A percentile compares a stretch with the other conserved stretches of the same genome.
Conservation (phyloP, 2,329 filamentous ascomycete genomes). For the Fusarium pilosicola region DNA sequence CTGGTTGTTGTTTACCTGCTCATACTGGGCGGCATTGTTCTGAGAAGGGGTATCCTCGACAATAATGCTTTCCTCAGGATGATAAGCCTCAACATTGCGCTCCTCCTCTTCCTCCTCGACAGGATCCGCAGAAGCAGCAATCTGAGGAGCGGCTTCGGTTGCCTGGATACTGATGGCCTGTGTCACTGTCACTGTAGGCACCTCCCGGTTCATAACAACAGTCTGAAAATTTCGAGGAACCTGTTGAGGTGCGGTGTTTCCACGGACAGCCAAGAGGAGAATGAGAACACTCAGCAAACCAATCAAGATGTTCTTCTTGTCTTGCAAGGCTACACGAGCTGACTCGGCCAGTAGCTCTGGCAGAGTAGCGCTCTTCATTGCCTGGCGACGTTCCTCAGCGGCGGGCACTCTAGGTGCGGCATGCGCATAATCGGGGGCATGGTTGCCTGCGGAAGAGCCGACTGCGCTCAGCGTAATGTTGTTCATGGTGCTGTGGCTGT, state of each 20-base stretch:
- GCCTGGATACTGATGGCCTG: conserved; percentile 26
- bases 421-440: conserved; percentile 17
- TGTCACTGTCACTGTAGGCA: conserved; percentile 42
- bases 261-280: conserved; percentile 58
- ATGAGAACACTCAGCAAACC: conserved; percentile 64
- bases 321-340: conserved; percentile 62
- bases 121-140: conserved; percentile 14
- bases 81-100: conserved; percentile 42
- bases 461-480: conserved; percentile 47
- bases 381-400: conserved; percentile 41
- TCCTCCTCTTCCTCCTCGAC: conserved; percentile 14
- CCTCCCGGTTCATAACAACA: conserved; percentile 39
- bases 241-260: conserved; percentile 35
- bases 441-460: conserved; percentile 27
- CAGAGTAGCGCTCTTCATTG: conserved; percentile 59
- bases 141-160: not conserved
- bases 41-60: conserved; percentile 1
- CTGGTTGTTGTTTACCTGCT: not conserved
- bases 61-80: conserved; percentile 16
- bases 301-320: conserved; percentile 70
- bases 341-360: conserved; percentile 65
- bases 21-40: not conserved
- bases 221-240: conserved; percentile 46
- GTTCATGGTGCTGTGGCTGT: conserved; percentile 18
- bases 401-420: conserved; percentile 20